phyloP scores from a whole-genome alignment of 208 protist species.

The Blastocrithidia nonstop region DNA sequence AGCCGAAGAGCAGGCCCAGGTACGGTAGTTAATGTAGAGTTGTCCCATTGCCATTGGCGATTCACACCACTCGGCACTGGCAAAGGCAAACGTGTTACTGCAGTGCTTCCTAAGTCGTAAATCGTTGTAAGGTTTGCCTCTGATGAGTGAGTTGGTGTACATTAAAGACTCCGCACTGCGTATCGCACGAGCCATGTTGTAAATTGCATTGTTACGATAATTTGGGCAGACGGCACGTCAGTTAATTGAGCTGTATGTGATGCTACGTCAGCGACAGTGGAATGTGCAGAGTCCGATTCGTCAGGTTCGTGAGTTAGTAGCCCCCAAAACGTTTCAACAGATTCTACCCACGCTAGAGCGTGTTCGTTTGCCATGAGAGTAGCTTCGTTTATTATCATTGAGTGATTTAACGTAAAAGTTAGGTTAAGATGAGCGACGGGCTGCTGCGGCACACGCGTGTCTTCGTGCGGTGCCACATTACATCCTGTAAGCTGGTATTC shows the following conservation, averaged over 20 bases:
- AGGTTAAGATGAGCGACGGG: slow-evolving; percentile 65
- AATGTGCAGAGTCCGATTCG: slow-evolving; percentile 86
- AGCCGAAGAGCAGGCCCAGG: slow-evolving; percentile 96
- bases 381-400: slow-evolving; percentile 85
- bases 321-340: slow-evolving; percentile 51
- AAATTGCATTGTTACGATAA: slow-evolving; percentile 92
- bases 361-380: slow-evolving; percentile 91
- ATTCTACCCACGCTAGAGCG: slow-evolving; percentile 93
- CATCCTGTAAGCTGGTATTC: slow-evolving; percentile 72
- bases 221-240: slow-evolving; percentile 92
- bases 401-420: slow-evolving; percentile 90
- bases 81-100: slow-evolving; percentile 98
- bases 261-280: slow-evolving; percentile 97
- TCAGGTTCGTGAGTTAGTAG: slow-evolving; percentile 67
- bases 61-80: slow-evolving; percentile 86
- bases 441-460: slow-evolving; percentile 75
- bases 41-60: slow-evolving; percentile 98
- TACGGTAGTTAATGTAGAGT: slow-evolving; percentile 91
- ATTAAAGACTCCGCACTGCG: slow-evolving; percentile 94
- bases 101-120: slow-evolving; percentile 98
- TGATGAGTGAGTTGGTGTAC: slow-evolving; percentile 99
- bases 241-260: slow-evolving; percentile 77
- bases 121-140: slow-evolving; percentile 93
- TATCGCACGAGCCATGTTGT: slow-evolving; percentile 87
- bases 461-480: slow-evolving; percentile 94